Conservation (phyloP, 345 rosid species). For the Capsella bursapastoris region DNA sequence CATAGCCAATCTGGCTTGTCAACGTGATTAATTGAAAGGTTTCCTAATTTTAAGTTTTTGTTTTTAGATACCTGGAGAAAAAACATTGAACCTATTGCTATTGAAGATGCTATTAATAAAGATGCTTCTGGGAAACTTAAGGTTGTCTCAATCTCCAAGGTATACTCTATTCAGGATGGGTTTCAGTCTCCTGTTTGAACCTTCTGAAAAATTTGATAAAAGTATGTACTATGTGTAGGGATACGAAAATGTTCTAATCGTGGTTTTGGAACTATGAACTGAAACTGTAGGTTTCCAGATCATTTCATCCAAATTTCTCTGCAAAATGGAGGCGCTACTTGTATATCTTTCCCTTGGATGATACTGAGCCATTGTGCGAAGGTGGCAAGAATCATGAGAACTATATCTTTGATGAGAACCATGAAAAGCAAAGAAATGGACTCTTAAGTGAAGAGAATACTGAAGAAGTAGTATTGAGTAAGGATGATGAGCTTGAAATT, state of each 20-base stretch:
- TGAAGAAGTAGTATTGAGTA: conserved; percentile 15
- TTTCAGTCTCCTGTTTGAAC: not conserved
- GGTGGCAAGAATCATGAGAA: conserved; percentile 41
- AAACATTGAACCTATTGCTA: conserved; percentile 61
- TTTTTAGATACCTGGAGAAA: conserved; percentile 89
- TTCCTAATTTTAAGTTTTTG: conserved; percentile 9
- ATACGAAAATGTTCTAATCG: not conserved
- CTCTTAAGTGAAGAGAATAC: conserved; percentile 38
- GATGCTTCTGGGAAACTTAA: conserved; percentile 70
- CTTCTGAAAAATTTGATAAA: not conserved
- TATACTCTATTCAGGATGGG: conserved; percentile 36
- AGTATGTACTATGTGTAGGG: not conserved
- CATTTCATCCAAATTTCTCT: conserved; percentile 92
- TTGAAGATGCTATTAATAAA: conserved; percentile 69
- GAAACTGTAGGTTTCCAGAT: conserved; percentile 70
- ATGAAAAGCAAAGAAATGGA: conserved; percentile 42
- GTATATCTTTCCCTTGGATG: conserved; percentile 79
- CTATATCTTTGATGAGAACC: conserved; percentile 36
- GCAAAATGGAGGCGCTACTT: conserved; percentile 97
- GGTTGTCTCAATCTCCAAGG: conserved; percentile 74
- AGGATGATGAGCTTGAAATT: conserved; percentile 43
- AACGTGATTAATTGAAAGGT: not conserved
- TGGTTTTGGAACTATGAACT: not conserved
- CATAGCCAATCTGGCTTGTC: not conserved
- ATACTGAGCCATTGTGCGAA: conserved; percentile 45